Evolutionary conservation across 2,329 filamentous ascomycete species (phyloP), one percentile per base, ranked within the genome.

Genomic region (Clathrospora elynae): DNA sequence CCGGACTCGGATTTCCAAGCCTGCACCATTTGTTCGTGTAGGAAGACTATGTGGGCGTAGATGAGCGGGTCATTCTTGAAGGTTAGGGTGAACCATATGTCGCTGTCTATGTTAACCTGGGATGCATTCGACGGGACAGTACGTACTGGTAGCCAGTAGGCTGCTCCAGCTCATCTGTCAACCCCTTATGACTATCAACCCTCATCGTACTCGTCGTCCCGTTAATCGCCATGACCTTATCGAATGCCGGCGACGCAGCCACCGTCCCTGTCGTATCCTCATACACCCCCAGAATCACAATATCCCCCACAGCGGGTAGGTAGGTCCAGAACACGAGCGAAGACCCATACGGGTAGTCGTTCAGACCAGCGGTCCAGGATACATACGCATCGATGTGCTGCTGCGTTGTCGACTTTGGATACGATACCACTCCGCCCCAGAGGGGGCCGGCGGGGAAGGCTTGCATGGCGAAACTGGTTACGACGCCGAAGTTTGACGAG

Each of bases 401-500:
- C 22, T 45, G 39, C 7, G 45, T 37, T 4, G 40, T 43, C 5
- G 47, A 46, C 33, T 59, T 59, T 13, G 39, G 43, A 26, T 59
- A 59, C 1, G 35, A 35, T 30, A 45, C 29, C 5, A 42, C 42
- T 11, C 53, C 55, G 19, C 57, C 58, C 61, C 61, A 66, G 10
- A 67, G 34, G 16, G 58, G 23, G 11, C 52, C 52, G 7, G 59
- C 51, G 14, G 55, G 41, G 42, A 60, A 63, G 2, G 55, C 46
- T 32, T 44, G 62, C 33, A 48, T 31, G 13, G 51, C 45, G 18
- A 59, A 46, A 14, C 44, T 24, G 11, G 54, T 62, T 10, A 62
- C 53, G 14, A 64, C 52, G 24, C 56, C 73, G 26, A 61, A 66
- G 33, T 62, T 63, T 17, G 53, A 51, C 1, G 58, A 57, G 7